Percentiles rank a stretch among this genome's conserved stretches.
Conservation (phyloP, 768 basidiomycete genomes). For the Suillus ampliporus region DNA sequence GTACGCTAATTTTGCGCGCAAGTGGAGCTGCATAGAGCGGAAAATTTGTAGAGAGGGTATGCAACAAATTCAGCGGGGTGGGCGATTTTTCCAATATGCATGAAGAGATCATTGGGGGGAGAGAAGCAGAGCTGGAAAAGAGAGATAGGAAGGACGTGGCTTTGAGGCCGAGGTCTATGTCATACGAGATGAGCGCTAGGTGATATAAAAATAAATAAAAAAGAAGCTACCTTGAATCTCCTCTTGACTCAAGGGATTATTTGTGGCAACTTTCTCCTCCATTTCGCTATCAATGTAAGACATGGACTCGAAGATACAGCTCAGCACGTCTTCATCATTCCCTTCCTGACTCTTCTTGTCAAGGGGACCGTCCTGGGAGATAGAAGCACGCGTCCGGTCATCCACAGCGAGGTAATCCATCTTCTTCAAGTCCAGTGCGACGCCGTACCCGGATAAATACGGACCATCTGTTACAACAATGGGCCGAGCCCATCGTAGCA, state of each 20-base stretch:
- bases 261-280: conserved; percentile 43
- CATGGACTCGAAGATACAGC: conserved; percentile 37
- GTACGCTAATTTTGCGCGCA: conserved; percentile 67
- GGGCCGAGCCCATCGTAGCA: conserved; percentile 56
- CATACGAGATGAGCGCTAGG: not conserved
- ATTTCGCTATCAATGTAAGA: conserved; percentile 33
- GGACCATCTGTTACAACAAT: conserved; percentile 12
- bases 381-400: conserved; percentile 55
- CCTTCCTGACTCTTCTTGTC: conserved; percentile 11
- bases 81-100: conserved; percentile 27
- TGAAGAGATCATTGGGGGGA: conserved; percentile 31
- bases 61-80: conserved; percentile 43
- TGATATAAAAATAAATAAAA: conserved; percentile 7
- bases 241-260: conserved; percentile 51
- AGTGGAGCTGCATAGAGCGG: conserved; percentile 83
- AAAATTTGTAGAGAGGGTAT: conserved; percentile 83
- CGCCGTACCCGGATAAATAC: conserved; percentile 88
- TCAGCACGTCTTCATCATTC: conserved; percentile 27
- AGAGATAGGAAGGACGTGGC: conserved; percentile 76
- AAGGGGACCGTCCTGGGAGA: conserved; percentile 7
- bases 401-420: conserved; percentile 96
- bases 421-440: conserved; percentile 92
- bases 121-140: conserved; percentile 55
- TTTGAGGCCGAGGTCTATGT: conserved; percentile 68
- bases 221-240: conserved; percentile 58